Percentiles rank a stretch among this genome's conserved stretches.
Evolutionary conservation across 2,329 filamentous ascomycete genomes (phyloP).

Genomic region (Aureobasidium leucospermi): DNA sequence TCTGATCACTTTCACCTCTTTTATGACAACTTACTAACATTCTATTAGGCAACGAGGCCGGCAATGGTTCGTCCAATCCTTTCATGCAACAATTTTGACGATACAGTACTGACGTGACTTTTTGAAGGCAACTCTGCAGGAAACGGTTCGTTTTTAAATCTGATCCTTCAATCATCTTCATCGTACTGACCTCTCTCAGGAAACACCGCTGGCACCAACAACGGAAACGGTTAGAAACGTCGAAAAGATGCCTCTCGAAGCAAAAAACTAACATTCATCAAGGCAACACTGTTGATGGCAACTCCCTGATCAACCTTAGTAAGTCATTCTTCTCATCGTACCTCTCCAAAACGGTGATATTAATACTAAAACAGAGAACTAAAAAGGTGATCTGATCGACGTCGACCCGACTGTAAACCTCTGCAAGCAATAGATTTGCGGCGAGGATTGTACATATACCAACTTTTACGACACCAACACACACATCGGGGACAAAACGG

Average conservation of each 20-base stretch:
- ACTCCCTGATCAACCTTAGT: slow-evolving; percentile 7
- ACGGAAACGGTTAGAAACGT: neutral
- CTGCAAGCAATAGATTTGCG: neutral
- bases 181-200: too few species aligned
- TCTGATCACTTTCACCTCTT: too few species aligned
- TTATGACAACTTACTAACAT: neutral
- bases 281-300: slow-evolving; percentile 3
- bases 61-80: neutral
- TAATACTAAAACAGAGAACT: slow-evolving; percentile 12
- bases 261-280: too few species aligned
- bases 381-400: slow-evolving; percentile 3
- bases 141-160: neutral
- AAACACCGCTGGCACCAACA: neutral
- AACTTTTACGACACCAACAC: neutral
- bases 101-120: too few species aligned
- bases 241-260: too few species aligned
- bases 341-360: neutral
- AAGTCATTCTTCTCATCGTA: neutral
- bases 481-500: neutral
- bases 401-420: slow-evolving; percentile 3
- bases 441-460: neutral
- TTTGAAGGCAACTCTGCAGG: neutral
- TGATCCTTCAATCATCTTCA: too few species aligned
- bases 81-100: neutral
- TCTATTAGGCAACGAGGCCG: neutral